phyloP scores from a whole-genome alignment of 2,329 filamentous ascomycete species.

The Cladosporium cucumerinum region DNA sequence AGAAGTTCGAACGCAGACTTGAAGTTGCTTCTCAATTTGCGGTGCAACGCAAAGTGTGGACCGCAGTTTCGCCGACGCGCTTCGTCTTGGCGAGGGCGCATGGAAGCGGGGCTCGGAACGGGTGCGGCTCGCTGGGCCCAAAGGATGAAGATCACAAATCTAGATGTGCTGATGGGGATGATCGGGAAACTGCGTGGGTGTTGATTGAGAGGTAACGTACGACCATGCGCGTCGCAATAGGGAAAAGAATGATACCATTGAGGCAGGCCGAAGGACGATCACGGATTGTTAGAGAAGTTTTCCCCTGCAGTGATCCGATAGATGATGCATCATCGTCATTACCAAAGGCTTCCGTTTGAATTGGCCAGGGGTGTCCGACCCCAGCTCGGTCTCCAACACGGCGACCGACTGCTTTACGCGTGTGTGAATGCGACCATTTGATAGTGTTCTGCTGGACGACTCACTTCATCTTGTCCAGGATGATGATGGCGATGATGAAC shows the following conservation, averaged over 20 bases:
- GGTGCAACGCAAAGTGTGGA: neutral
- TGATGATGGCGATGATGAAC: neutral
- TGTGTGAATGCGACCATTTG: neutral
- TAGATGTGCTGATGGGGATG: neutral
- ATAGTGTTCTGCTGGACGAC: neutral
- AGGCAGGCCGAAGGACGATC: too few relatives aligned
- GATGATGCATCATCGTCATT: too few relatives aligned
- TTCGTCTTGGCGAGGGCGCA: neutral
- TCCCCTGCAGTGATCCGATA: too few relatives aligned
- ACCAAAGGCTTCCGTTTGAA: neutral
- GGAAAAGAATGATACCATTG: too few relatives aligned
- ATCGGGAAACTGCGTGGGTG: neutral
- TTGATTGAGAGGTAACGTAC: too few relatives aligned
- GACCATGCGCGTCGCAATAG: too few relatives aligned
- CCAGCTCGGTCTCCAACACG: neutral
- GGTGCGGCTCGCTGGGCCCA: neutral
- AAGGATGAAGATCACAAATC: neutral
- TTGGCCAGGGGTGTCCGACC: neutral
- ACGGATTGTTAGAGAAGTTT: too few relatives aligned
- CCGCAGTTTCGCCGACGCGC: neutral
- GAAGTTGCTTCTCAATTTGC: neutral
- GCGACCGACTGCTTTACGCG: too few relatives aligned
- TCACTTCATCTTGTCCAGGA: neutral
- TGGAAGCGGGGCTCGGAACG: neutral
- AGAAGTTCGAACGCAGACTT: neutral